These are phyloP conservation scores for Euphrasia arctica DNA, from an alignment of 305 asterid genomes.

Conservation along the genomic window DNA sequence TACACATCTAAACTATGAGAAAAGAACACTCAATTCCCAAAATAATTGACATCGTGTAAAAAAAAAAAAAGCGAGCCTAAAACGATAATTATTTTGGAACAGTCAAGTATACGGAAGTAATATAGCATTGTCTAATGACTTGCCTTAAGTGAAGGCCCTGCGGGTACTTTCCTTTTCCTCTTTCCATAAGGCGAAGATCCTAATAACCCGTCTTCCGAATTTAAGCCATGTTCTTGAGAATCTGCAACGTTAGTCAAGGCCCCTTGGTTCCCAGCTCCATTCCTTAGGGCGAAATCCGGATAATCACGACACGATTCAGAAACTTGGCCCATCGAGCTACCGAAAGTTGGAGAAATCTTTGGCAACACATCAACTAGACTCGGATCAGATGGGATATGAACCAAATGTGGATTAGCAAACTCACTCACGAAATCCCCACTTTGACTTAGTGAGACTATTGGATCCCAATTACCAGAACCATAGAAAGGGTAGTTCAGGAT, in stretches of 20 bases:
- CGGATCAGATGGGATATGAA: constrained; percentile 56
- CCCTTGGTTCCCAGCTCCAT: not conserved
- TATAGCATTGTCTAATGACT: not conserved
- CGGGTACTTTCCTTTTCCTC: constrained; percentile 49
- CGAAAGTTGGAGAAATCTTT: constrained; percentile 59
- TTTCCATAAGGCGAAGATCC: constrained; percentile 54
- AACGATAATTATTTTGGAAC: not conserved
- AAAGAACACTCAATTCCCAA: no score
- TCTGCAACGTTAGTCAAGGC: not conserved
- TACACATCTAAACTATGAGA: no score
- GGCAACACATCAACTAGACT: constrained; percentile 52
- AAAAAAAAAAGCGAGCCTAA: not conserved
- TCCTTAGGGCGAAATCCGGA: constrained; percentile 31
- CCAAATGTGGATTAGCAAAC: constrained; percentile 58
- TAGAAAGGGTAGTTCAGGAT: constrained; percentile 39
- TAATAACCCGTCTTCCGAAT: constrained; percentile 41
- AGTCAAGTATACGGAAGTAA: not conserved
- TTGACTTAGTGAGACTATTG: constrained; percentile 32
- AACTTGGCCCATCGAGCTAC: constrained; percentile 46
- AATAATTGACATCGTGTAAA: not conserved
- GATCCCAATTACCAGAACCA: constrained; percentile 65
- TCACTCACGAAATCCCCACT: constrained; percentile 31
- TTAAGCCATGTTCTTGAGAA: not conserved
- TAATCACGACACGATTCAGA: constrained; percentile 27
- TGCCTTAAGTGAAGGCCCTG: constrained; percentile 32